A percentile compares a stretch with the other conserved stretches of the same genome.
These are phyloP conservation scores for Cubamyces sp. DNA, from an alignment of 768 basidiomycete genomes.

Conservation along the genomic window DNA sequence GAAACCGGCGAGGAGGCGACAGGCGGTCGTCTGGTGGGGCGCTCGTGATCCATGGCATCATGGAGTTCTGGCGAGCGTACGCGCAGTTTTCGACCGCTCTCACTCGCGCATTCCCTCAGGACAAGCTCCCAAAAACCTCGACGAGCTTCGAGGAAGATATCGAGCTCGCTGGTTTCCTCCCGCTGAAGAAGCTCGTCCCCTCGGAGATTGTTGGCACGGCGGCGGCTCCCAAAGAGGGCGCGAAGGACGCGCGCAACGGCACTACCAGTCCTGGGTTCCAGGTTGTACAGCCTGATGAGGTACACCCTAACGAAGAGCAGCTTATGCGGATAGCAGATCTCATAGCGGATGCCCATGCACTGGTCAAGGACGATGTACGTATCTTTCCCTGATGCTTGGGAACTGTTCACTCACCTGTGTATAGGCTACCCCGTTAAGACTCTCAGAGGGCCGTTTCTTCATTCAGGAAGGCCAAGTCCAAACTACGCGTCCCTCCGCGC, in stretches of 20 bases:
- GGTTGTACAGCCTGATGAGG: constrained; percentile 37
- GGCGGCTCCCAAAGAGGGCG: not conserved
- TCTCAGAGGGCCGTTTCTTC: constrained; percentile 17
- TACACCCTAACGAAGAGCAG: constrained; percentile 94
- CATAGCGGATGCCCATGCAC: constrained; percentile 64
- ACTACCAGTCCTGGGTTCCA: not conserved
- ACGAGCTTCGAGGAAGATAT: constrained; percentile 86
- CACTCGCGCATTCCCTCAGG: constrained; percentile 66
- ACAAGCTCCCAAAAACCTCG: constrained; percentile 57
- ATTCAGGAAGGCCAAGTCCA: not conserved
- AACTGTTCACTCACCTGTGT: constrained; percentile 2
- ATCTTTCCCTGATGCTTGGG: not conserved
- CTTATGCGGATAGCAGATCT: constrained; percentile 92
- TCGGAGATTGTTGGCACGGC: constrained; percentile 34
- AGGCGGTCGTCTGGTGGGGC: constrained; percentile 35
- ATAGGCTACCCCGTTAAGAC: constrained; percentile 33
- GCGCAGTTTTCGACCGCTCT: constrained; percentile 67
- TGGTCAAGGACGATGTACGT: constrained; percentile 64
- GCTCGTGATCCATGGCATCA: constrained; percentile 41
- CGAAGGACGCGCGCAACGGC: not conserved
- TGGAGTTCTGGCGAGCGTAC: constrained; percentile 76
- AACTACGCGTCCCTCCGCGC: not conserved
- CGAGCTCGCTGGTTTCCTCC: constrained; percentile 86
- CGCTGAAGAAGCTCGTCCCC: constrained; percentile 66
- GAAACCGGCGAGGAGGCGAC: constrained; percentile 33